phyloP scores from a whole-genome alignment of 495 filamentous ascomycete species.

The Aspergillus steynii region DNA sequence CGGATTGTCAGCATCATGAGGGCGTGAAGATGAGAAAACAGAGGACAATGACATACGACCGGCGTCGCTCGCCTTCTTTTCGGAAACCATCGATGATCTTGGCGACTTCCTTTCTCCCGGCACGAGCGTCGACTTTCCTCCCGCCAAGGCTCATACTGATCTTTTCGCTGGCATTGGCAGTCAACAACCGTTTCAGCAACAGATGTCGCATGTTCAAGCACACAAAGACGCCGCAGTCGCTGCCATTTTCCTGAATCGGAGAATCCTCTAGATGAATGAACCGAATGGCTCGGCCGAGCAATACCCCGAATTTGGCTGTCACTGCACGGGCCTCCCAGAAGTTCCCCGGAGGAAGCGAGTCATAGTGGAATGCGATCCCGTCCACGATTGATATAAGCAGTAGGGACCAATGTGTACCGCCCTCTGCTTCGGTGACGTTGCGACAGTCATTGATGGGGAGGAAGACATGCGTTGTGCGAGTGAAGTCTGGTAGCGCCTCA shows the following conservation, averaged over 20 bases:
- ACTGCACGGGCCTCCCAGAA: slow-evolving; percentile 67
- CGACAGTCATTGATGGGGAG: slow-evolving; percentile 91
- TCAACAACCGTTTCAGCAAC: slow-evolving; percentile 77
- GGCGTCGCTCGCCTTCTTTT: slow-evolving; percentile 77
- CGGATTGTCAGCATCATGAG: slow-evolving; percentile 4
- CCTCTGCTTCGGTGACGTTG: slow-evolving; percentile 74
- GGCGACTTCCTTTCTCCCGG: slow-evolving; percentile 83
- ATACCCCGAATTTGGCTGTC: slow-evolving; percentile 56
- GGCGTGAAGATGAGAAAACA: slow-evolving; percentile 12
- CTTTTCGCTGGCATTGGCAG: slow-evolving; percentile 72
- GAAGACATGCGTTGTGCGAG: slow-evolving; percentile 87
- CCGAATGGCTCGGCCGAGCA: slow-evolving; percentile 64
- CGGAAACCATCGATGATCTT: slow-evolving; percentile 78
- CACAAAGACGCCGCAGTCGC: slow-evolving; percentile 95
- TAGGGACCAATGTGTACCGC: slow-evolving; percentile 93
- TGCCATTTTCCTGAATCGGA: slow-evolving; percentile 89
- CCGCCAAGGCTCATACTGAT: slow-evolving; percentile 91
- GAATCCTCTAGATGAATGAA: slow-evolving; percentile 80
- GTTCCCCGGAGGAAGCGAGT: slow-evolving; percentile 80
- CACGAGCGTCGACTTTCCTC: slow-evolving; percentile 71
- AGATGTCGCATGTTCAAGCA: slow-evolving; percentile 91
- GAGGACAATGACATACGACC: slow-evolving; percentile 60
- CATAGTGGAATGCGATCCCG: slow-evolving; percentile 93
- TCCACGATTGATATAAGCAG: slow-evolving; percentile 88
- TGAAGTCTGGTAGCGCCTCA: slow-evolving; percentile 62